Evolutionary conservation across 805 yeast species (phyloP).

Genomic region (Teunomyces pallodes): DNA sequence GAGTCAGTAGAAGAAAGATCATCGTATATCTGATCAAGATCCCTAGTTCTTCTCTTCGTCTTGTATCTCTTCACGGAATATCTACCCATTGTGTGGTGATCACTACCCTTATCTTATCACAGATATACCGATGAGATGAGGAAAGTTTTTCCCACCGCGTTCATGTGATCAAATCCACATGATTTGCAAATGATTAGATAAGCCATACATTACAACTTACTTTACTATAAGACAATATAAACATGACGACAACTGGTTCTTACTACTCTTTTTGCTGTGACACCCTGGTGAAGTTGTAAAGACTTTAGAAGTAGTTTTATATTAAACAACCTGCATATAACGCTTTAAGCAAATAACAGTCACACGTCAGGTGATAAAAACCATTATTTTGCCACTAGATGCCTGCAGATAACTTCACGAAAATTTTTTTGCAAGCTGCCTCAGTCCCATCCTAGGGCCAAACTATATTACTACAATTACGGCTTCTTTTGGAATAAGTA

Average conservation of each 20-base stretch:
- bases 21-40: slow-evolving; percentile 74
- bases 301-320: no score
- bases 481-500: slow-evolving; percentile 3
- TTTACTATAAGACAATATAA: neutral
- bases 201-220: neutral
- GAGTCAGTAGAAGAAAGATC: slow-evolving; percentile 67
- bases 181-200: neutral
- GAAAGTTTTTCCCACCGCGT: slow-evolving; percentile 1
- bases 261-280: no score
- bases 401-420: neutral
- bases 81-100: slow-evolving; percentile 63
- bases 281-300: no score
- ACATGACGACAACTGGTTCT: no score
- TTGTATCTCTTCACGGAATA: slow-evolving; percentile 83
- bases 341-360: neutral
- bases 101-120: neutral
- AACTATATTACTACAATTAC: neutral
- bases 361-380: neutral
- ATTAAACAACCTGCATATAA: neutral
- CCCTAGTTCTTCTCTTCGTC: slow-evolving; percentile 84
- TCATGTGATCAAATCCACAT: neutral
- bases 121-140: slow-evolving; percentile 4
- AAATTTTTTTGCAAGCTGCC: neutral
- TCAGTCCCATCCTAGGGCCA: neutral
- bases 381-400: neutral